Evolutionary conservation across 1,139 yeast genomes (phyloP).

Genomic region (Lodderomyces oxycetoniae): DNA sequence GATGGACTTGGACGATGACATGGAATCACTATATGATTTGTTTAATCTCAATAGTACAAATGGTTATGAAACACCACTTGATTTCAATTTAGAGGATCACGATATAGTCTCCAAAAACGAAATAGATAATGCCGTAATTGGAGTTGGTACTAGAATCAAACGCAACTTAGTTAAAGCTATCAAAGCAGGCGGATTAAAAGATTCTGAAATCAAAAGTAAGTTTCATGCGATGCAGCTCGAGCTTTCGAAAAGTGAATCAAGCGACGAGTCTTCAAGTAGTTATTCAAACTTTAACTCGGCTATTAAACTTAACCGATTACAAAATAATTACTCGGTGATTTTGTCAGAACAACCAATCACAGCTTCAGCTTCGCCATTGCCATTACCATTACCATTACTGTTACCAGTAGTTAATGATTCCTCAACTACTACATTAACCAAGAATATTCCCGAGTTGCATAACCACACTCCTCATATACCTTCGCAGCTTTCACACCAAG

Average conservation of each 20-base stretch:
- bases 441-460: slow-evolving; percentile 14
- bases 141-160: slow-evolving; percentile 65
- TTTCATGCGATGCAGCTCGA: slow-evolving; percentile 25
- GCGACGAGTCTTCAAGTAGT: slow-evolving; percentile 30
- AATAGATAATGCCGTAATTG: slow-evolving; percentile 71
- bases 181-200: slow-evolving; percentile 25
- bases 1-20: slow-evolving; percentile 50
- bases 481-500: slow-evolving; percentile 17
- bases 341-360: slow-evolving; percentile 27
- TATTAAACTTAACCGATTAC: slow-evolving; percentile 7
- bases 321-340: slow-evolving; percentile 28
- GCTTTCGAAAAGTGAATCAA: slow-evolving; percentile 27
- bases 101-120: slow-evolving; percentile 59
- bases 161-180: slow-evolving; percentile 56
- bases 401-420: too few relatives aligned
- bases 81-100: slow-evolving; percentile 14
- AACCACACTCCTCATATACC: slow-evolving; percentile 16
- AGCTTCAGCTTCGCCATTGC: slow-evolving; percentile 5
- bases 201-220: slow-evolving; percentile 23
- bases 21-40: slow-evolving; percentile 37
- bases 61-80: slow-evolving; percentile 6
- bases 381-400: background rate
- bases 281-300: slow-evolving; percentile 18
- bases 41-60: slow-evolving; percentile 25
- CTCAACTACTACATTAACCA: background rate